A percentile compares a stretch with the other conserved stretches of the same genome.
These are phyloP conservation scores for Lodderomyces margitis DNA, from an alignment of 1,139 yeast genomes.

Conservation along the genomic window DNA sequence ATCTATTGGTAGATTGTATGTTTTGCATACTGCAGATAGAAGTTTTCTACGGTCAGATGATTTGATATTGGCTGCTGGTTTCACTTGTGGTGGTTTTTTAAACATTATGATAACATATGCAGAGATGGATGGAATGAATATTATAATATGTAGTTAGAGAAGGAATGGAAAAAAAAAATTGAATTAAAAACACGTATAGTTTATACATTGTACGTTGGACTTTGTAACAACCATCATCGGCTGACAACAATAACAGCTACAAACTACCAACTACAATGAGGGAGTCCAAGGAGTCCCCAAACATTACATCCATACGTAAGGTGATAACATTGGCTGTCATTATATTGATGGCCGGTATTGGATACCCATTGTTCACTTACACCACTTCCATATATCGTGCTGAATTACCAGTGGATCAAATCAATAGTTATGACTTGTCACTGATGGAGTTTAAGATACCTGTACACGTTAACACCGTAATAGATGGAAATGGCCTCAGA, in stretches of 20 bases:
- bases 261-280: background rate
- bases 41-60: slow-evolving; percentile 76
- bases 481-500: slow-evolving; percentile 34
- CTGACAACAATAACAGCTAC: too few species aligned
- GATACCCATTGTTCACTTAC: slow-evolving; percentile 69
- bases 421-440: slow-evolving; percentile 38
- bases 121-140: too few species aligned
- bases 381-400: slow-evolving; percentile 79
- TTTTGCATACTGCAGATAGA: slow-evolving; percentile 44
- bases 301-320: slow-evolving; percentile 5
- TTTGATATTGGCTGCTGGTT: slow-evolving; percentile 76
- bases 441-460: slow-evolving; percentile 52
- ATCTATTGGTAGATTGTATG: slow-evolving; percentile 44
- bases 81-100: slow-evolving; percentile 61
- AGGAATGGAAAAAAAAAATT: slow-evolving; percentile 3
- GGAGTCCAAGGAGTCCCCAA: slow-evolving; percentile 8
- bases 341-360: slow-evolving; percentile 40
- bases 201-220: too few species aligned
- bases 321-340: slow-evolving; percentile 33
- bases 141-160: too few species aligned
- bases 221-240: too few species aligned
- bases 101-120: slow-evolving; percentile 61
- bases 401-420: slow-evolving; percentile 58
- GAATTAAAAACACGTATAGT: too few species aligned
- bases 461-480: slow-evolving; percentile 50